phyloP scores from a whole-genome alignment of 2,329 filamentous ascomycete genomes.

The Nemania abortiva region DNA sequence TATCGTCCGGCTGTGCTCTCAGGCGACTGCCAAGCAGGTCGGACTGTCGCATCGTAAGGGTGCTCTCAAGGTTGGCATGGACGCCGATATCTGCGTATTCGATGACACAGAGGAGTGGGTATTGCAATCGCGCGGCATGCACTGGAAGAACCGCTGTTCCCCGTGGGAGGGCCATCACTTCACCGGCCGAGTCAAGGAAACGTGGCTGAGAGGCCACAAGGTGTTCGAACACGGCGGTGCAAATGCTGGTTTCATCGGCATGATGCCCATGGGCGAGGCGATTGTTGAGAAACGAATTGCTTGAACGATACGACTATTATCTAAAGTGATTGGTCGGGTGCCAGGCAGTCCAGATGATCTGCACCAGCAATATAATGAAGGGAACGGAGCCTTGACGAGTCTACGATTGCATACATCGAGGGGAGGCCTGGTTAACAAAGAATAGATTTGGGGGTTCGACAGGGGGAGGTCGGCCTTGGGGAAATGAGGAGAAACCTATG shows the following conservation, averaged over 20 bases:
- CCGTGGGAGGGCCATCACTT: slow-evolving; percentile 88
- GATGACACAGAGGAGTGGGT: slow-evolving; percentile 85
- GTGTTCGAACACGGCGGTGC: slow-evolving; percentile 76
- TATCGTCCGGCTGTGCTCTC: slow-evolving; percentile 85
- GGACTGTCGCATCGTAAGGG: slow-evolving; percentile 86
- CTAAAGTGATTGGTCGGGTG: no score
- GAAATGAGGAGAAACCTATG: slow-evolving; percentile 24
- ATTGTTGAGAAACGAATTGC: slow-evolving; percentile 70
- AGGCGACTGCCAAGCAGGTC: slow-evolving; percentile 89
- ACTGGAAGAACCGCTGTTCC: slow-evolving; percentile 93
- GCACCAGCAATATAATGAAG: background rate
- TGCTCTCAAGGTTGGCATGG: slow-evolving; percentile 82
- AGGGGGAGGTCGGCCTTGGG: slow-evolving; percentile 20
- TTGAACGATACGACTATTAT: slow-evolving; percentile 44
- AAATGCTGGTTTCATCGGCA: slow-evolving; percentile 63
- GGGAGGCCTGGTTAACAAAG: slow-evolving; percentile 22
- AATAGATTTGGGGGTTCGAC: slow-evolving; percentile 15
- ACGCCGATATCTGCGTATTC: slow-evolving; percentile 93
- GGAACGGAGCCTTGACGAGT: background rate
- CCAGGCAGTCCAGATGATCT: no score
- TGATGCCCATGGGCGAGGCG: slow-evolving; percentile 62
- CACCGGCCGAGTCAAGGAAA: slow-evolving; percentile 82
- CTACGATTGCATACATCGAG: slow-evolving; percentile 5
- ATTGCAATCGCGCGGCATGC: slow-evolving; percentile 81
- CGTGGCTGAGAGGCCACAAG: slow-evolving; percentile 82